Conservation (phyloP, 345 rosid species). For the Lumnitzera racemosa region DNA sequence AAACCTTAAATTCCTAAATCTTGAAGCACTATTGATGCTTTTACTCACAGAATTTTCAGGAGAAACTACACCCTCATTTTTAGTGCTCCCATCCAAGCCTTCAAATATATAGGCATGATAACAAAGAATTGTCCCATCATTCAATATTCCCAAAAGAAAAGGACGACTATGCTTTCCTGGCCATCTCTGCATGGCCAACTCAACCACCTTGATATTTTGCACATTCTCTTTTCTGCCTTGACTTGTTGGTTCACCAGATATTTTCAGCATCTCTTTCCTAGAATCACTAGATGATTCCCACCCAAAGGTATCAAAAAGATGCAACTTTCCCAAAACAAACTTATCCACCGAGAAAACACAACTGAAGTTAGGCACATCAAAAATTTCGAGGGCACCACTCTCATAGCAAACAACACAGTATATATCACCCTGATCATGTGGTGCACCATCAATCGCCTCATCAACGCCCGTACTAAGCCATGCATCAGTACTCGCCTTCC, state of each 20-base stretch:
- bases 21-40: slow-evolving; percentile 49
- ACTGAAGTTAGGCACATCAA: slow-evolving; percentile 82
- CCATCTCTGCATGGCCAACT: slow-evolving; percentile 95
- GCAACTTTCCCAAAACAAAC: slow-evolving; percentile 70
- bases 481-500: slow-evolving; percentile 93
- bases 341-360: slow-evolving; percentile 82
- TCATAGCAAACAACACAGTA: slow-evolving; percentile 88
- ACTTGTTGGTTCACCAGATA: slow-evolving; percentile 39
- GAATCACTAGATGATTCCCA: slow-evolving; percentile 41
- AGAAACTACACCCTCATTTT: slow-evolving; percentile 44
- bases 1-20: slow-evolving; percentile 83
- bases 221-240: slow-evolving; percentile 59
- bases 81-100: slow-evolving; percentile 53
- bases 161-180: slow-evolving; percentile 78
- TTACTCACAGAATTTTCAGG: slow-evolving; percentile 32
- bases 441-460: slow-evolving; percentile 72
- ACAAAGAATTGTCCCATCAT: slow-evolving; percentile 90
- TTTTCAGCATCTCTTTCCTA: slow-evolving; percentile 25
- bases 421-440: slow-evolving; percentile 86
- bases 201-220: slow-evolving; percentile 61
- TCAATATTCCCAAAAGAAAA: slow-evolving; percentile 78
- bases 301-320: slow-evolving; percentile 54
- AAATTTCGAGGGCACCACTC: slow-evolving; percentile 78
- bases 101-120: slow-evolving; percentile 93
- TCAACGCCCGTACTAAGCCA: slow-evolving; percentile 92